These are phyloP conservation scores for Trichoderma asperelloides DNA, from an alignment of 495 filamentous ascomycete species.

Conservation along the genomic window DNA sequence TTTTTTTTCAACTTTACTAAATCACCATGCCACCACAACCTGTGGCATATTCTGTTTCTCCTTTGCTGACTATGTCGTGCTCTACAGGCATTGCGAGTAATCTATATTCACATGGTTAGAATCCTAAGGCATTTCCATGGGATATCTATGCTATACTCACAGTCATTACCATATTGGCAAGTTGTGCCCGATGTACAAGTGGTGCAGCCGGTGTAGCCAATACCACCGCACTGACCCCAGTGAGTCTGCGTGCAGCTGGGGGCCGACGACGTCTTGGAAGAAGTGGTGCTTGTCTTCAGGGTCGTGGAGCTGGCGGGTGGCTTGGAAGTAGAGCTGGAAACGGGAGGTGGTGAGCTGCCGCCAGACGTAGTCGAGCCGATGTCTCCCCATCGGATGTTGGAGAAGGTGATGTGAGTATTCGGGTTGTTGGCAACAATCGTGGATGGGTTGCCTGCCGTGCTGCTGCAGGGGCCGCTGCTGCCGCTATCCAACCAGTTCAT, in stretches of 20 bases:
- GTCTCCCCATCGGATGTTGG: constrained; percentile 53
- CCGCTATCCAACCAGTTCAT: constrained; percentile 58
- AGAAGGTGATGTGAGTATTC: constrained; percentile 43
- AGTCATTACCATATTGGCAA: background rate
- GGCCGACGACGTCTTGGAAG: background rate
- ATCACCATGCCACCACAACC: no score
- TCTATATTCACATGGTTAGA: background rate
- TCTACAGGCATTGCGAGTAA: background rate
- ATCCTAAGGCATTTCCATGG: background rate
- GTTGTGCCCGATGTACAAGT: background rate
- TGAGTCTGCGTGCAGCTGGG: background rate
- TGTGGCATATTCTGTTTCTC: no score
- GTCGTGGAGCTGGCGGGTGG: background rate
- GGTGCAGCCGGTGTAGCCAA: background rate
- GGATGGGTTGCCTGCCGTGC: constrained; percentile 35
- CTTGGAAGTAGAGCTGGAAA: background rate
- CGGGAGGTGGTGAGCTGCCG: constrained; percentile 3
- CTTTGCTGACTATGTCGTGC: background rate
- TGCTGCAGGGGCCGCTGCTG: constrained; percentile 50
- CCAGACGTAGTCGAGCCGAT: constrained; percentile 43
- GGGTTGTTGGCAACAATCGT: constrained; percentile 35
- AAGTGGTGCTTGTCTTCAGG: background rate
- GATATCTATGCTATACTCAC: background rate
- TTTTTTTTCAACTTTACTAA: no score
- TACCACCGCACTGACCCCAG: background rate